A percentile compares a stretch with the other conserved stretches of the same genome.
Evolutionary conservation across 805 yeast species (phyloP).

Genomic region (Diddensiella transvaalensis): DNA sequence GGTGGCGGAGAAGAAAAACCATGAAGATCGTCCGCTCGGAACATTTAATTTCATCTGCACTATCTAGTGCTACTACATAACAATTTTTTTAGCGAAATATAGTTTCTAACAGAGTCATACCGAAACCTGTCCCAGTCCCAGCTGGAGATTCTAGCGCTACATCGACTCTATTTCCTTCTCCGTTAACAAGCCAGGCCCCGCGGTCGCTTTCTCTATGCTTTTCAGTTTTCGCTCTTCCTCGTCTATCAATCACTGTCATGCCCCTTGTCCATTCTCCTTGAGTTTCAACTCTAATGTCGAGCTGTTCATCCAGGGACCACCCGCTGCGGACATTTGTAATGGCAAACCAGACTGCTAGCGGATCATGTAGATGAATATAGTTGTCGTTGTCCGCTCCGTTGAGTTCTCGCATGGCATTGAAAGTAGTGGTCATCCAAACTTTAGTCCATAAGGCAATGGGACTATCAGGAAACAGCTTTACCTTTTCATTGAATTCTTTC

Average conservation of each 20-base stretch:
- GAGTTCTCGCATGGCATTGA: slow-evolving; percentile 19
- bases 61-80: too few species aligned
- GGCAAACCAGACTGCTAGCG: slow-evolving; percentile 37
- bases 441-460: slow-evolving; percentile 36
- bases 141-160: slow-evolving; percentile 25
- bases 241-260: slow-evolving; percentile 34
- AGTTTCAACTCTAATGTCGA: slow-evolving; percentile 39
- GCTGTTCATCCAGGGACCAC: slow-evolving; percentile 22
- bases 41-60: background rate
- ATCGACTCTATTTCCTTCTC: slow-evolving; percentile 25
- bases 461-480: slow-evolving; percentile 16
- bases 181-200: slow-evolving; percentile 22
- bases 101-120: slow-evolving; percentile 19
- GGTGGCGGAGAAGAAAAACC: background rate
- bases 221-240: slow-evolving; percentile 28
- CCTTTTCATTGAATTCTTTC: slow-evolving; percentile 13
- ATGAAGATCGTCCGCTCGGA: too few species aligned
- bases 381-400: background rate
- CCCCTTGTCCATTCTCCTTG: slow-evolving; percentile 39
- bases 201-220: slow-evolving; percentile 12
- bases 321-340: slow-evolving; percentile 17
- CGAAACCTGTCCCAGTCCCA: slow-evolving; percentile 20
- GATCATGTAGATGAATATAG: slow-evolving; percentile 35
- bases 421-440: slow-evolving; percentile 33
- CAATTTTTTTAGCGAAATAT: slow-evolving; percentile 16